phyloP scores from a whole-genome alignment of 208 protist species.

The Entamoeba invadens region DNA sequence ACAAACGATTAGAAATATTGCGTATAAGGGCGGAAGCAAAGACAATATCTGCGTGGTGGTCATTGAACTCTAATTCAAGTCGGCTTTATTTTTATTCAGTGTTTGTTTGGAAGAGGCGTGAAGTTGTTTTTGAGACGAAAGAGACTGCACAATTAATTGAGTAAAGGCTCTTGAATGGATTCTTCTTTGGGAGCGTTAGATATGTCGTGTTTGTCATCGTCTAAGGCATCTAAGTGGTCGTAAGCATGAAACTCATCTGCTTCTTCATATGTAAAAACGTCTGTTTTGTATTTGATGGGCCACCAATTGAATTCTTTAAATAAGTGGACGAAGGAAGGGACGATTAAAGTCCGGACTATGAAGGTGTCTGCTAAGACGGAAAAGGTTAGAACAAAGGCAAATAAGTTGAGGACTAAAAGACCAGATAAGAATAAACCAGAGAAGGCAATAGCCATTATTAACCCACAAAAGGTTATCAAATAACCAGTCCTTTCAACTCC shows the following conservation, averaged over 20 bases:
- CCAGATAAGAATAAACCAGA: slow-evolving; percentile 34
- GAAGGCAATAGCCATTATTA: slow-evolving; percentile 51
- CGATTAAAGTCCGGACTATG: slow-evolving; percentile 39
- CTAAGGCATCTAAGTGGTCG: not conserved
- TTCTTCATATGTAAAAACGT: not conserved
- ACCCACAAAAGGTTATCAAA: slow-evolving; percentile 47
- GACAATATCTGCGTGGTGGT: not conserved
- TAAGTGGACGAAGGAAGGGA: slow-evolving; percentile 35
- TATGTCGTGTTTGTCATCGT: too few relatives aligned
- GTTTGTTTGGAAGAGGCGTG: too few relatives aligned
- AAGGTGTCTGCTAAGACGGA: slow-evolving; percentile 47
- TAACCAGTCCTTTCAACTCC: slow-evolving; percentile 29
- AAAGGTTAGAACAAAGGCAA: slow-evolving; percentile 42
- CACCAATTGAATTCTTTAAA: slow-evolving; percentile 42
- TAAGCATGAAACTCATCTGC: not conserved
- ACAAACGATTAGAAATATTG: not conserved
- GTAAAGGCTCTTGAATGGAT: too few relatives aligned
- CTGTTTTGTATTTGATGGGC: slow-evolving; percentile 12
- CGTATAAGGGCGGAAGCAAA: not conserved
- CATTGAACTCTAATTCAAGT: not conserved
- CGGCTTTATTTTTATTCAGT: too few relatives aligned
- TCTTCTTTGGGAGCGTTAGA: too few relatives aligned
- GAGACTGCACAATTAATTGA: too few relatives aligned
- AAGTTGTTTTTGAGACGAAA: too few relatives aligned
- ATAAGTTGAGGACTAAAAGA: slow-evolving; percentile 30